Evolutionary conservation across 768 basidiomycete genomes (phyloP).

Genomic region (Tylopilus rubrobrunneus): DNA sequence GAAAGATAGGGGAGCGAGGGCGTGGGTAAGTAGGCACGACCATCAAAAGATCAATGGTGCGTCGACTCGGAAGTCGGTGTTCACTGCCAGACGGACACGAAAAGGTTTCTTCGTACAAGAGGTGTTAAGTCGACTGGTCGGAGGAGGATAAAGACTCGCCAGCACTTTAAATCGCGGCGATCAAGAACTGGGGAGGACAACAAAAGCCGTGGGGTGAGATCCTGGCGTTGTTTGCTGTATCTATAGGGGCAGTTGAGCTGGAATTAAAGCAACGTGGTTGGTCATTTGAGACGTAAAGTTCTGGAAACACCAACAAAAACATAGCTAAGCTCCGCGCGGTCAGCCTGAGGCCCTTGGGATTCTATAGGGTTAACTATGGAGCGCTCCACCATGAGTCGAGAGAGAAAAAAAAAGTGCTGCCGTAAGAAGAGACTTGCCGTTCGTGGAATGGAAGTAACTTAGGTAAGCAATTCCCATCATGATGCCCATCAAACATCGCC

Average conservation of each 20-base stretch:
- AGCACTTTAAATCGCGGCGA: neutral
- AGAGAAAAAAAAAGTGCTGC: neutral
- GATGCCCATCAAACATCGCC: neutral
- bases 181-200: neutral
- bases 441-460: neutral
- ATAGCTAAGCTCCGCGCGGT: neutral
- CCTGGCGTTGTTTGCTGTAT: constrained; percentile 9
- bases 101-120: neutral
- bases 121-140: neutral
- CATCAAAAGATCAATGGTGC: neutral
- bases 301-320: neutral
- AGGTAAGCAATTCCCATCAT: constrained; percentile 12
- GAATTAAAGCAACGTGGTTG: neutral
- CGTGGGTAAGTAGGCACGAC: neutral
- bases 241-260: neutral
- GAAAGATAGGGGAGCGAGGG: neutral
- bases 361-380: too few species aligned
- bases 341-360: neutral
- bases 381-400: too few species aligned
- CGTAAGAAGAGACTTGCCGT: too few species aligned
- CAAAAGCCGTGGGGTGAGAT: neutral
- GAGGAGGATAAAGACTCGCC: neutral
- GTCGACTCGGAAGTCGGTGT: neutral
- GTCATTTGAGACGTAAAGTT: neutral
- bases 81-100: neutral